Base-by-base conservation (phyloP, 352 stramenopile genomes). In the Globisporangium okanoganense region DNA sequence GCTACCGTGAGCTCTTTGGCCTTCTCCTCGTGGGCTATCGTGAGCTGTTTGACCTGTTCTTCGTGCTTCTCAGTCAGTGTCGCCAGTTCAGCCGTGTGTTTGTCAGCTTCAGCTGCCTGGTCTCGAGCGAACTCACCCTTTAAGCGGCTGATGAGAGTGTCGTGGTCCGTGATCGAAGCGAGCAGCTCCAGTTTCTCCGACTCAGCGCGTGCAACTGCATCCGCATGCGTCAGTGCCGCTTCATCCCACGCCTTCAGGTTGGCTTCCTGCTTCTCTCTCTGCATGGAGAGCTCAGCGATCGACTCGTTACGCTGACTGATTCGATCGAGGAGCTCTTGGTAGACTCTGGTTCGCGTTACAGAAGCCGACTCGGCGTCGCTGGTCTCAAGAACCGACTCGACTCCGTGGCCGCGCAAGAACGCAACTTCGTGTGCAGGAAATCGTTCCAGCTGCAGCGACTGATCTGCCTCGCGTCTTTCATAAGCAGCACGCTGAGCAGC, bases 391-490 rank as follows among this genome's bases (percentile, higher is more conserved):
- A 43, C 31, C 3, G 33, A 13, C 2, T 20, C 36, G 18, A 57
- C 43, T 8, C 61, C 61, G 8, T 58, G 20, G 9, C 10, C 6
- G 13, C 40, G 36, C 7, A 67, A 22, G 7, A 67, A 49, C 6
- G 48, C 27, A 24, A 12, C 22, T 56, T 63, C 58, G 20, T 71
- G 57, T 2, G 70, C 65, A 2, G 58, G 22, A 24, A 83, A 44
- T n/a, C 69, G 63, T 0, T 47, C 43, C 2, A 58, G 16, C 51
- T 72, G 62, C 48, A 70, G 47, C 1, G 61, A 25, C 1, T 65
- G 20, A 5, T 76, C 50, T 0, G 43, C 49, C 5, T 41, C 40
- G 12, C 31, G 47, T 27, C 24, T 31, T 5, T 40, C 56, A 5
- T 61, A 20, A 3, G 31, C 20, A 5, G 29, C 49, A 3, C 51